A percentile compares a stretch with the other conserved stretches of the same genome.
These are phyloP conservation scores for Colletotrichum sp. DNA, from an alignment of 2,329 filamentous ascomycete species.

Conservation along the genomic window DNA sequence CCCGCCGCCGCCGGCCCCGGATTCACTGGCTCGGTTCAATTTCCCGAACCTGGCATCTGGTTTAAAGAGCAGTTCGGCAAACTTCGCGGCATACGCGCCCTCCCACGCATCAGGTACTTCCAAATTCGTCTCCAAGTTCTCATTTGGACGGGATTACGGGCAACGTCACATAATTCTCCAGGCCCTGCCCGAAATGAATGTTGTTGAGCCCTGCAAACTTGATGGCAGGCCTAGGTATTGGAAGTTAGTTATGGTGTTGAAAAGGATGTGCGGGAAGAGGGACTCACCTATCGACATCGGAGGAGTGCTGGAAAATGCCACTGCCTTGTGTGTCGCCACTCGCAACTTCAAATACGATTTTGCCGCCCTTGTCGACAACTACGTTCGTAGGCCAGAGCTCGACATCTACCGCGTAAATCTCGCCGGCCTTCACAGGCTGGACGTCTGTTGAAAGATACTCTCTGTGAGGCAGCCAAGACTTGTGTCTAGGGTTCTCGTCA, in stretches of 20 bases:
- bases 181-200: slow-evolving; percentile 54
- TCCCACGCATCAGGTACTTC: no score
- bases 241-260: slow-evolving; percentile 38
- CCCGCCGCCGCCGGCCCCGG: background rate
- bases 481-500: slow-evolving; percentile 53
- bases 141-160: slow-evolving; percentile 51
- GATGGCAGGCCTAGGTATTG: slow-evolving; percentile 50
- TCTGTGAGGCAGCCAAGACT: slow-evolving; percentile 59
- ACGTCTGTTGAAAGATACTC: slow-evolving; percentile 65
- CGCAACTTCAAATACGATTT: slow-evolving; percentile 60
- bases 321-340: slow-evolving; percentile 65
- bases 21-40: background rate
- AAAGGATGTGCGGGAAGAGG: slow-evolving; percentile 22
- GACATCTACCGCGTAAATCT: slow-evolving; percentile 65
- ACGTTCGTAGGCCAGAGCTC: slow-evolving; percentile 72
- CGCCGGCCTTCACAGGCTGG: slow-evolving; percentile 55
- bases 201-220: slow-evolving; percentile 53
- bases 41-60: background rate
- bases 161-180: slow-evolving; percentile 56
- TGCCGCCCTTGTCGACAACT: slow-evolving; percentile 49
- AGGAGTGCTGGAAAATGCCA: slow-evolving; percentile 60
- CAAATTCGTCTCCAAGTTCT: background rate
- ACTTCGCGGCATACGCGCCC: background rate
- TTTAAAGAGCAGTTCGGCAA: background rate
- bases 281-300: slow-evolving; percentile 50